These are phyloP conservation scores for Leccinum fibrillosum DNA, from an alignment of 768 basidiomycete species.

Conservation along the genomic window DNA sequence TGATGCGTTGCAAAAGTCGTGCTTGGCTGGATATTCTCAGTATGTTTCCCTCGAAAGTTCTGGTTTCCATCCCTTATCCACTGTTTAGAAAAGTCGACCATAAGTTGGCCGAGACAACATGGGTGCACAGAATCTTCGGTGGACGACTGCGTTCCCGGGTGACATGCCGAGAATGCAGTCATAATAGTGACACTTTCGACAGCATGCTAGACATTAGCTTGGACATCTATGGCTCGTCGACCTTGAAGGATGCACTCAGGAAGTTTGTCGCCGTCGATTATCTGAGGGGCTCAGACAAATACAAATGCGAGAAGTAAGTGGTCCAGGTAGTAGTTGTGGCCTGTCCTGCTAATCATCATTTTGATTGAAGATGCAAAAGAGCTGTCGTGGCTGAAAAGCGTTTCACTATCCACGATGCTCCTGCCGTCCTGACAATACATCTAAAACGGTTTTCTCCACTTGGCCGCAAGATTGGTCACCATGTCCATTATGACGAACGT, in stretches of 20 bases:
- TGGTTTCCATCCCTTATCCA: conserved; percentile 11
- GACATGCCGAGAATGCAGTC: conserved; percentile 71
- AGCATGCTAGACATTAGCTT: conserved; percentile 90
- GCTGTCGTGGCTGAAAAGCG: conserved; percentile 86
- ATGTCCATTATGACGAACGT: conserved; percentile 73
- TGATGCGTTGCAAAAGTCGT: conserved; percentile 86
- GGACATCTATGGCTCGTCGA: conserved; percentile 68
- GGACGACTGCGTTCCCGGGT: conserved; percentile 90
- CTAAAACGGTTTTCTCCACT: conserved; percentile 92
- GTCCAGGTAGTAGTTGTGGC: neutral
- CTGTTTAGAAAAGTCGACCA: conserved; percentile 60
- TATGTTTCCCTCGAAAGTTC: conserved; percentile 36
- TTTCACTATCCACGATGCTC: conserved; percentile 86
- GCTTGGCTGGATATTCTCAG: conserved; percentile 69
- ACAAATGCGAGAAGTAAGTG: conserved; percentile 97
- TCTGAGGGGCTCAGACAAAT: conserved; percentile 89
- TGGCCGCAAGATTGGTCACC: conserved; percentile 81
- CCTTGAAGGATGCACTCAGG: conserved; percentile 67
- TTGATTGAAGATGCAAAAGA: conserved; percentile 74
- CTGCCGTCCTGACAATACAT: conserved; percentile 85
- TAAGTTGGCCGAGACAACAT: conserved; percentile 79
- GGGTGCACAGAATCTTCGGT: conserved; percentile 94
- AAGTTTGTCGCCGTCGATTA: conserved; percentile 81
- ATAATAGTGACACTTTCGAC: conserved; percentile 97
- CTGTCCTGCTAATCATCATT: conserved; percentile 5